Evolutionary conservation across 306 rosid species (phyloP), one percentile per base, ranked within the genome.

Genomic region (Quercus dentata): DNA sequence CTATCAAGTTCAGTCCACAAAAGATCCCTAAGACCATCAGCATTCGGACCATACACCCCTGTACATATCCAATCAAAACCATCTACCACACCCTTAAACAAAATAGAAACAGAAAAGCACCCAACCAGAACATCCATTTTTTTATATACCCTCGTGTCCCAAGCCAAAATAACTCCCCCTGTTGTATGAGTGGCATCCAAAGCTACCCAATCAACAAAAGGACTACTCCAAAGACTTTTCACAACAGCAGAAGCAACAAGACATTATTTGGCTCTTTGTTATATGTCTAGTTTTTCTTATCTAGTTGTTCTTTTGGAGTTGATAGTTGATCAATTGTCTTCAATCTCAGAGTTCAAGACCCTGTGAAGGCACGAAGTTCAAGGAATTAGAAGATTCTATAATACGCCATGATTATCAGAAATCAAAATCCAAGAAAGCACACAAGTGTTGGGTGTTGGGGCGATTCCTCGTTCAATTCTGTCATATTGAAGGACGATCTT

Each of bases 351-450:
- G 82, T 38, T 71, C 87, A 28, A 91, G 83, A 71, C 81, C 86
- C 73, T 94, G 99, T 72, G 94, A 86, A 76, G 97, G 99, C 83
- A 84, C 79, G 59, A 91, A 89, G 76, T 94, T 92, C 71, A 84
- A 78, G 81, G 91, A 85, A 80, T 82, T 87, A 81, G 97, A 94
- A 68, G 91, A 93, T 74, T 89, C 97, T 73, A 88, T 91, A 70
- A 90, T 87, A 77, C 90, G 94, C 80, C 97, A 92, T 83, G 99
- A 94, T 84, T 92, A 92, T 84, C 97, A 94, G 97, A 94, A 86
- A 94, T 94, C 81, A 94, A 94, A 89, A 88, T 94, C 57, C 99
- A 94, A 87, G 97, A 94, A 86, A 94, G 90, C 74, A 91, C 97
- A 25, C 94, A 92, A 74, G 88, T 94, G 67, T 78, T 94, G 78